phyloP scores from a whole-genome alignment of 805 yeast species.

The Starmerella powellii region DNA sequence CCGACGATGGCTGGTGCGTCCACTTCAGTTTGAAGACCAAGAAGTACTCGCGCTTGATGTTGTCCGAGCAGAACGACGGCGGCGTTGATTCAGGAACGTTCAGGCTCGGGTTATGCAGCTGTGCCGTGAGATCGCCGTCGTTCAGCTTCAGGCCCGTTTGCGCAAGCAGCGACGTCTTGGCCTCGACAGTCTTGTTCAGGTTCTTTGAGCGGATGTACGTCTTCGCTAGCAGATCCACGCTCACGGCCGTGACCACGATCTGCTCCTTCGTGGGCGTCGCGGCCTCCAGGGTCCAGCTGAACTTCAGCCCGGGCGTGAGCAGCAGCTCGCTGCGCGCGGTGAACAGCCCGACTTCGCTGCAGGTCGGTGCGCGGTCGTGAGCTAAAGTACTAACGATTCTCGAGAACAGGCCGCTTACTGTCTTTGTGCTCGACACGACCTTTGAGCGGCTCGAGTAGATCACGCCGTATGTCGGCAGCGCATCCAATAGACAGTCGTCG shows the following conservation, averaged over 20 bases:
- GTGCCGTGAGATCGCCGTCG: conserved; percentile 22
- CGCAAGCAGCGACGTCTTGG: conserved; percentile 1
- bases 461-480: conserved; percentile 19
- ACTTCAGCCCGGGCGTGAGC: conserved; percentile 20
- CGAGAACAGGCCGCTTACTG: conserved; percentile 17
- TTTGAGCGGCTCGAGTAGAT: conserved; percentile 5
- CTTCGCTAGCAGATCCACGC: conserved; percentile 6
- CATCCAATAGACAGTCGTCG: conserved; percentile 15
- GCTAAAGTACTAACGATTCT: conserved; percentile 14
- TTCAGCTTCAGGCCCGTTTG: conserved; percentile 4
- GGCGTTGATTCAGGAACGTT: conserved; percentile 38
- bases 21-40: conserved; percentile 27
- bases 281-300: conserved; percentile 14
- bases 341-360: conserved; percentile 13
- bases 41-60: conserved; percentile 38
- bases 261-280: conserved; percentile 2
- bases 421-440: conserved; percentile 12
- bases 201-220: conserved; percentile 19
- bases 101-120: conserved; percentile 26
- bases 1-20: conserved; percentile 20
- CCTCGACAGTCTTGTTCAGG: conserved; percentile 9
- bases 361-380: conserved; percentile 16
- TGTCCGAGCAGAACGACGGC: conserved; percentile 48
- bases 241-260: conserved; percentile 10
- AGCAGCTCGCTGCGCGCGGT: conserved; percentile 15